phyloP scores from a whole-genome alignment of 768 basidiomycete species.

The Mycena floridula region DNA sequence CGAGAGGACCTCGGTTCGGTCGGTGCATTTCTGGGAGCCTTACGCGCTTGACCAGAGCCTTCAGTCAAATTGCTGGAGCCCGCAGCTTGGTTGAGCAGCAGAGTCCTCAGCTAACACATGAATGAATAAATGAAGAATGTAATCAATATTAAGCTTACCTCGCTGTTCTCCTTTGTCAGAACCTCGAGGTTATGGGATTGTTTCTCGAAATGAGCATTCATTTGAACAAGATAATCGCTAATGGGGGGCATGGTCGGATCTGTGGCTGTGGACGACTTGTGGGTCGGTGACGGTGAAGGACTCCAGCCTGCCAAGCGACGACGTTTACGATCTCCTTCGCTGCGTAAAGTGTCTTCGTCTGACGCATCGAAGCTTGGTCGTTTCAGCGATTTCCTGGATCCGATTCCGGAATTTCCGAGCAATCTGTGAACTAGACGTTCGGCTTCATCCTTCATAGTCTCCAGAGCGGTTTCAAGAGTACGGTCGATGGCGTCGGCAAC shows the following conservation, averaged over 20 bases:
- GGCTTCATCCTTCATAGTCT: slow-evolving; percentile 24
- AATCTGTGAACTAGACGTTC: slow-evolving; percentile 7
- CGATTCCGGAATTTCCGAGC: too few relatives aligned
- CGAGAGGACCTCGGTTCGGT: neutral
- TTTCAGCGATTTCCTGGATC: slow-evolving; percentile 4
- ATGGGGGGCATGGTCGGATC: slow-evolving; percentile 6
- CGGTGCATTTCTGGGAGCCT: neutral
- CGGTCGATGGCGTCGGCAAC: slow-evolving; percentile 32
- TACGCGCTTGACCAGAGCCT: too few relatives aligned
- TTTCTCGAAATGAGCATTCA: slow-evolving; percentile 44
- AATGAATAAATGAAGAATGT: neutral
- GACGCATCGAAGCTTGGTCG: neutral
- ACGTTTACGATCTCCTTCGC: slow-evolving; percentile 1
- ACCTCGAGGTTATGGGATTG: slow-evolving; percentile 37
- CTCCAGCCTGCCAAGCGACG: neutral
- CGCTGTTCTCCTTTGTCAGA: slow-evolving; percentile 40
- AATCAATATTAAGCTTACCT: slow-evolving; percentile 24
- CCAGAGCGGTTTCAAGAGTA: slow-evolving; percentile 25
- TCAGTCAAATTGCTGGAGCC: too few relatives aligned
- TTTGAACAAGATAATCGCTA: slow-evolving; percentile 32
- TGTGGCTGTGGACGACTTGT: neutral
- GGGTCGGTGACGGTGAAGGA: neutral
- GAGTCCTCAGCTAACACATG: slow-evolving; percentile 20
- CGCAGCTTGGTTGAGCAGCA: slow-evolving; percentile 7
- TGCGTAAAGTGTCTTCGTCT: neutral